Conservation (phyloP, 345 rosid species). For the Noccaea caerulescens region DNA sequence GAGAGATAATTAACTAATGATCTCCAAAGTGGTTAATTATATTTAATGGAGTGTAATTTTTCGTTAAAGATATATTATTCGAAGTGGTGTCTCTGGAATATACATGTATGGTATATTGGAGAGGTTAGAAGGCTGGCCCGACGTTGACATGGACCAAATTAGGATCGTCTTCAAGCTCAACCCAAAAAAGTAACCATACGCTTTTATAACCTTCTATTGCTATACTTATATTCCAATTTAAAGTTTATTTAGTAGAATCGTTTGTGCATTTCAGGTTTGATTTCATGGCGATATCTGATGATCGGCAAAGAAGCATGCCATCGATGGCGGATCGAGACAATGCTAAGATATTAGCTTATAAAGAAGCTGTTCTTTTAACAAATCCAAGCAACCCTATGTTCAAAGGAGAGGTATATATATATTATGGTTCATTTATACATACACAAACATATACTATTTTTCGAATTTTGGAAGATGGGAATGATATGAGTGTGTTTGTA, state of each 20-base stretch:
- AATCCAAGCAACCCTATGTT: constrained; percentile 56
- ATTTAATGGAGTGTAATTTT: neutral
- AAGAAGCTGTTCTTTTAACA: constrained; percentile 86
- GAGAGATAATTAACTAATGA: neutral
- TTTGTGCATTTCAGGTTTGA: constrained; percentile 59
- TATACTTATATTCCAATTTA: neutral
- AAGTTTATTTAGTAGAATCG: neutral
- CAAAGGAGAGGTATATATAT: constrained; percentile 62
- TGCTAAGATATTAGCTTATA: constrained; percentile 59
- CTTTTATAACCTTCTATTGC: neutral
- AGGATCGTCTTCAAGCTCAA: constrained; percentile 83
- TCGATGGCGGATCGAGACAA: constrained; percentile 55
- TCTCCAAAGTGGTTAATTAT: constrained; percentile 16
- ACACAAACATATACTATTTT: too few relatives aligned
- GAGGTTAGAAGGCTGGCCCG: constrained; percentile 77
- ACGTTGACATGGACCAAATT: constrained; percentile 82
- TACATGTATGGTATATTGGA: constrained; percentile 75
- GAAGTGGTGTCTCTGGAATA: constrained; percentile 71
- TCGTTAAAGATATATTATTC: constrained; percentile 63
- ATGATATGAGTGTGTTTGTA: constrained; percentile 33
- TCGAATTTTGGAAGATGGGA: too few relatives aligned
- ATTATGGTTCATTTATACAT: neutral
- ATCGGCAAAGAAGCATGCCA: constrained; percentile 76
- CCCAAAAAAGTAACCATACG: constrained; percentile 53
- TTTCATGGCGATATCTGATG: constrained; percentile 79